These are phyloP conservation scores for Candida albicans DNA, from an alignment of 1,139 yeast genomes.

Conservation along the genomic window DNA sequence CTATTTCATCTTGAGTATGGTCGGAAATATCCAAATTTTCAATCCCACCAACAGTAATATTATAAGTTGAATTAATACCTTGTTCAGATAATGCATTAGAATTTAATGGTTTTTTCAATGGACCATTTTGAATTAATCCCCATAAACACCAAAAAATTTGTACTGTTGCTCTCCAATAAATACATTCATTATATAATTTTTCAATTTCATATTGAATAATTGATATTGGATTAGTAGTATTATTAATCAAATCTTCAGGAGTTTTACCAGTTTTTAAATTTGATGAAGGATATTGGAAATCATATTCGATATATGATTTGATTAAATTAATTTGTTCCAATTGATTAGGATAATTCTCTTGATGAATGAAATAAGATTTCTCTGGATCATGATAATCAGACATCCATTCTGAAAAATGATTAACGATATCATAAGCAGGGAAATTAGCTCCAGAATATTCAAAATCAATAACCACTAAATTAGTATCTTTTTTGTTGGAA, in stretches of 20 bases:
- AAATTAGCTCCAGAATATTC: slow-evolving; percentile 95
- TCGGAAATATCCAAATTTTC: slow-evolving; percentile 25
- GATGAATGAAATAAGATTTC: slow-evolving; percentile 57
- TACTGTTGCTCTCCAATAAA: slow-evolving; percentile 80
- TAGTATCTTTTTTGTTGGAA: slow-evolving; percentile 54
- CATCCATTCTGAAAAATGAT: slow-evolving; percentile 96
- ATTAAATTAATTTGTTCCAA: slow-evolving; percentile 71
- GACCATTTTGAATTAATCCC: slow-evolving; percentile 83
- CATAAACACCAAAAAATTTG: slow-evolving; percentile 85
- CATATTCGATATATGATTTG: slow-evolving; percentile 67
- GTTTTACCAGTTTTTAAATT: slow-evolving; percentile 25
- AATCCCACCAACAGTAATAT: slow-evolving; percentile 30
- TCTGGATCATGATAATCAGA: slow-evolving; percentile 77
- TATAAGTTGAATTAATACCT: slow-evolving; percentile 42
- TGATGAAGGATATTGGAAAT: slow-evolving; percentile 41
- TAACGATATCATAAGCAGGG: slow-evolving; percentile 87
- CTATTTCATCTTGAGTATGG: slow-evolving; percentile 2
- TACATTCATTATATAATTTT: slow-evolving; percentile 59
- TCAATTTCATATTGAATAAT: slow-evolving; percentile 55
- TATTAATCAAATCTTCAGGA: slow-evolving; percentile 17
- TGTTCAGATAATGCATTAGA: slow-evolving; percentile 22
- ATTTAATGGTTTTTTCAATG: slow-evolving; percentile 20
- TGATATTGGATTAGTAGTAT: slow-evolving; percentile 20
- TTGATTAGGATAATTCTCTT: slow-evolving; percentile 60
- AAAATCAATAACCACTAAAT: slow-evolving; percentile 90